Evolutionary conservation across 805 yeast species (phyloP).

Genomic region (Kodamaea jinghongensis): DNA sequence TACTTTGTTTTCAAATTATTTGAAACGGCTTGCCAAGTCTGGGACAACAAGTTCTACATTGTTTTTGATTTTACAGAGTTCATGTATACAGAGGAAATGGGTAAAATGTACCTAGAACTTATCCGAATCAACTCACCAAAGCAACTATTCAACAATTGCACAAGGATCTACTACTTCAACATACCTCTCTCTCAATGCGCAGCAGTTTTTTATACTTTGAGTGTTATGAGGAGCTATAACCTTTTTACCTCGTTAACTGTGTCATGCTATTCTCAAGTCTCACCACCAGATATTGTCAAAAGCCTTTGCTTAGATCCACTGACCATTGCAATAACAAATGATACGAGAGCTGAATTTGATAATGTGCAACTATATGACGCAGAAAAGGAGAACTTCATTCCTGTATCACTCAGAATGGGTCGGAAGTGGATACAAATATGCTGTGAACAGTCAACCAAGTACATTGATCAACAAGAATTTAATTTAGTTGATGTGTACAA

Average conservation of each 20-base stretch:
- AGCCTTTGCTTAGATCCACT: constrained; percentile 35
- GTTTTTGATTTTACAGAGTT: constrained; percentile 71
- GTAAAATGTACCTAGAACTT: constrained; percentile 29
- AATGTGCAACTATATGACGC: constrained; percentile 47
- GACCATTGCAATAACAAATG: constrained; percentile 33
- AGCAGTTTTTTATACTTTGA: constrained; percentile 19
- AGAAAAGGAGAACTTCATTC: constrained; percentile 48
- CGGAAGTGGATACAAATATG: constrained; percentile 59
- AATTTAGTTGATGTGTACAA: constrained; percentile 34
- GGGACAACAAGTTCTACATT: constrained; percentile 64
- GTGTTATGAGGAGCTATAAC: constrained; percentile 17
- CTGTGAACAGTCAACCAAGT: constrained; percentile 20
- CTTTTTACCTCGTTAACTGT: constrained; percentile 3
- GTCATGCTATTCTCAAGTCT: constrained; percentile 31
- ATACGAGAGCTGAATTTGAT: constrained; percentile 34
- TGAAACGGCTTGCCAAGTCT: constrained; percentile 64
- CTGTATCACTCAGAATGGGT: constrained; percentile 68
- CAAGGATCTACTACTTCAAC: constrained; percentile 50
- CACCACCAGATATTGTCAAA: constrained; percentile 31
- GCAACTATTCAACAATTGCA: constrained; percentile 50
- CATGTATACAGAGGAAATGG: constrained; percentile 26
- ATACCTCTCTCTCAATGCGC: constrained; percentile 29
- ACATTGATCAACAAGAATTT: constrained; percentile 21
- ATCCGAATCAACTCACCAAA: constrained; percentile 50
- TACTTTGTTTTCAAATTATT: constrained; percentile 56